Conservation (phyloP, 768 basidiomycete genomes). For the Saitozyma sp. region DNA sequence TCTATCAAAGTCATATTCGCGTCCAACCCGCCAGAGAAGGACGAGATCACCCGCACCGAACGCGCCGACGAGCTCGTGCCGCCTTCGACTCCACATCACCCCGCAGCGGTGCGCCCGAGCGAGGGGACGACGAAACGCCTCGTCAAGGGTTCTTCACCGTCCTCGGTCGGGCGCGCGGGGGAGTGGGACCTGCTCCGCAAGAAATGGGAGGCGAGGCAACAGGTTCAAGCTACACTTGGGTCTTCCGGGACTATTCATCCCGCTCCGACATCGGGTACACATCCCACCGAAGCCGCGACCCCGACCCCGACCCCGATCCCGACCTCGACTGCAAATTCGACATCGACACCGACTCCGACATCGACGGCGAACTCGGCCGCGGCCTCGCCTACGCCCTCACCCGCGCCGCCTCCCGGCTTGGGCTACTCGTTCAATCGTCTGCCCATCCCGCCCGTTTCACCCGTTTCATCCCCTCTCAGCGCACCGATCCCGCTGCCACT, state of each 20-base stretch:
- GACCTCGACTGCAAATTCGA: neutral
- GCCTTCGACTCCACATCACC: slow-evolving; percentile 7
- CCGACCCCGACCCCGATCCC: no score
- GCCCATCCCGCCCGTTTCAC: neutral
- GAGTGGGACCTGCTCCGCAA: slow-evolving; percentile 32
- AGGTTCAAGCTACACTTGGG: neutral
- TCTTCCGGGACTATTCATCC: neutral
- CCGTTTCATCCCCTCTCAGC: neutral
- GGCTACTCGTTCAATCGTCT: neutral
- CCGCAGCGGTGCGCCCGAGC: neutral
- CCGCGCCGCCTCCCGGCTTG: no score
- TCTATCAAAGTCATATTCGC: slow-evolving; percentile 47
- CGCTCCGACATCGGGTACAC: no score
- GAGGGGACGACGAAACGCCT: slow-evolving; percentile 4
- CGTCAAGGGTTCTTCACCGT: slow-evolving; percentile 24
- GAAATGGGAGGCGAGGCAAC: slow-evolving; percentile 26
- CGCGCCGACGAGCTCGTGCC: slow-evolving; percentile 35
- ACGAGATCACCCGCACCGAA: slow-evolving; percentile 26
- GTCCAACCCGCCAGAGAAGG: slow-evolving; percentile 18
- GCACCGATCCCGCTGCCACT: neutral
- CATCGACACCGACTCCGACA: neutral
- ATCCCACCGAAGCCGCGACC: no score
- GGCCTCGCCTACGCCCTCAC: neutral
- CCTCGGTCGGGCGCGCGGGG: slow-evolving; percentile 10
- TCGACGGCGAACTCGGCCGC: slow-evolving; percentile 6